Percentiles rank a stretch among this genome's conserved stretches.
Conservation (phyloP, 1,284 basidiomycete genomes). For the Cryptococcus hybrid region DNA sequence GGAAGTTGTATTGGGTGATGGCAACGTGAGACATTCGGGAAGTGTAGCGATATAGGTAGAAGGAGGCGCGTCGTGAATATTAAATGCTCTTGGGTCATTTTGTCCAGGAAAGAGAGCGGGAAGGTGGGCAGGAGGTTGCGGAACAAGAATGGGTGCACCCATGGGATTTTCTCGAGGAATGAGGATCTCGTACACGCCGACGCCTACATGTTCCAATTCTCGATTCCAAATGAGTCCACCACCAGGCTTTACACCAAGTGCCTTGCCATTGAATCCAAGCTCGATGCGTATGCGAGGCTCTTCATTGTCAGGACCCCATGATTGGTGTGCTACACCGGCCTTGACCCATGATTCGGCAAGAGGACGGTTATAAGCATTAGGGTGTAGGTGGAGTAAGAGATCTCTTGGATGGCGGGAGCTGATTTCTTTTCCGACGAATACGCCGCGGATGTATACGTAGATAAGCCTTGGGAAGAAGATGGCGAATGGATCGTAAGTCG, state of each 20-base stretch:
- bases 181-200: constrained; percentile 49
- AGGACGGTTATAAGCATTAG: constrained; percentile 45
- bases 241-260: constrained; percentile 41
- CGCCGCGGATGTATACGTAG: constrained; percentile 17
- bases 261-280: constrained; percentile 43
- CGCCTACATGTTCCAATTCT: constrained; percentile 40
- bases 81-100: constrained; percentile 7
- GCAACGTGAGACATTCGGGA: constrained; percentile 25
- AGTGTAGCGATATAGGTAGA: constrained; percentile 44
- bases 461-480: constrained; percentile 8
- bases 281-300: constrained; percentile 41
- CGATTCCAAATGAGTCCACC: constrained; percentile 38
- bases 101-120: constrained; percentile 34
- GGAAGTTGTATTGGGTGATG: constrained; percentile 8
- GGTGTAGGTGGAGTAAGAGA: constrained; percentile 46
- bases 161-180: constrained; percentile 32
- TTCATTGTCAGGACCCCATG: constrained; percentile 25
- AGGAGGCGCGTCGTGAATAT: constrained; percentile 25
- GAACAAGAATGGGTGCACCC: constrained; percentile 47
- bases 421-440: constrained; percentile 5
- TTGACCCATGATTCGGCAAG: constrained; percentile 46
- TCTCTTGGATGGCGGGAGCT: constrained; percentile 33
- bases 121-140: constrained; percentile 45
- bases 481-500: constrained; percentile 41
- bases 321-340: constrained; percentile 19